These are phyloP conservation scores for Brassica hybrid DNA, from an alignment of 441 rosid genomes.

Conservation along the genomic window DNA sequence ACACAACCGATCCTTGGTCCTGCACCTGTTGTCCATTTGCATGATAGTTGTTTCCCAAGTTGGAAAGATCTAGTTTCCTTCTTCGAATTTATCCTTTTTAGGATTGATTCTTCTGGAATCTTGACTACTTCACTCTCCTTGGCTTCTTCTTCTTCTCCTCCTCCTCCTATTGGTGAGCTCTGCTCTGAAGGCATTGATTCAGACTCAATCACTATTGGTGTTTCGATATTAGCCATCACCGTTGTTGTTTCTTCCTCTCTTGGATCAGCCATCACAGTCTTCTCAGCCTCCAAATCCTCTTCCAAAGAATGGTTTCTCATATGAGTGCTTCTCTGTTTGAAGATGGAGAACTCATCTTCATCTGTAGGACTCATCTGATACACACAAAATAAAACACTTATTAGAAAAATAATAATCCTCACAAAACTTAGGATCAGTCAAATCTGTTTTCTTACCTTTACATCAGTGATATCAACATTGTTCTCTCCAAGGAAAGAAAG, in stretches of 20 bases:
- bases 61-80: slow-evolving; percentile 71
- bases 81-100: slow-evolving; percentile 75
- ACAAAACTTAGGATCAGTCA: neutral
- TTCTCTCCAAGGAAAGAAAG: slow-evolving; percentile 72
- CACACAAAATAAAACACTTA: slow-evolving; percentile 16
- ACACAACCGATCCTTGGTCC: slow-evolving; percentile 96
- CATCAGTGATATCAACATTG: slow-evolving; percentile 74
- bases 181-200: slow-evolving; percentile 36
- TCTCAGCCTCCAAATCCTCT: slow-evolving; percentile 52
- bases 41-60: slow-evolving; percentile 75
- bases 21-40: slow-evolving; percentile 97
- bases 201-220: slow-evolving; percentile 47
- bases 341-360: slow-evolving; percentile 53
- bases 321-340: slow-evolving; percentile 33
- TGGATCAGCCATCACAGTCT: slow-evolving; percentile 31
- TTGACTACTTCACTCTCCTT: slow-evolving; percentile 48
- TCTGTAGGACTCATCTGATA: slow-evolving; percentile 70
- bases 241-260: slow-evolving; percentile 32
- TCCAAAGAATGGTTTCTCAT: slow-evolving; percentile 59
- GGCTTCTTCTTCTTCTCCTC: slow-evolving; percentile 2
- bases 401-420: slow-evolving; percentile 26
- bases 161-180: slow-evolving; percentile 21
- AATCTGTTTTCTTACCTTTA: slow-evolving; percentile 53
- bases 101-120: slow-evolving; percentile 59
- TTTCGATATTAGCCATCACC: slow-evolving; percentile 50